Base-by-base conservation (phyloP, 83 land plant species). In the Thuja plicata region DNA sequence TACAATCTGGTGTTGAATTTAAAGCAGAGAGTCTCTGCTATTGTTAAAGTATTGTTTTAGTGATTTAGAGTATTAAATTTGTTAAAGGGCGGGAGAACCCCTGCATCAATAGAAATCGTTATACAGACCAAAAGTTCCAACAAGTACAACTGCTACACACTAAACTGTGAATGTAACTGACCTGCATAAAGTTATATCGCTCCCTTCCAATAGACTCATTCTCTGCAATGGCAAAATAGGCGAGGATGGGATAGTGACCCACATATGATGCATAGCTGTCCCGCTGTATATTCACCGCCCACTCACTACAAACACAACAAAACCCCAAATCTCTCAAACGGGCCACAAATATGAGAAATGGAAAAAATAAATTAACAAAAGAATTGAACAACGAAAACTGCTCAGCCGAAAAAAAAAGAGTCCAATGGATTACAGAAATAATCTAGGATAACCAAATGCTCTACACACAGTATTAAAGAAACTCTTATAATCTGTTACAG, bases 271-370 rank as follows among this genome's bases (percentile, higher is more conserved):
- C 93, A 85, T 91, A 92, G 76, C 92, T 92, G 86, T 92, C 93
- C 37, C 93, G 84, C 66, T 92, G 93, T 45, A 92, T 92, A 77
- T 92, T 92, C 57, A 91, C 93, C n/a, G 92, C 93, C 93, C 93
- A 92, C 86, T 92, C 93, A 89, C 32, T 27, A 83, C n/a, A 83
- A 83, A 46, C 73, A 66, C 73, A 66, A 66, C 30, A 66, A 66
- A 62, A 21, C 70, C 73, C 73, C 9, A 66, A 24, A 66, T 32
- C 38, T 21, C 24, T 41, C 79, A 45, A 19, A 71, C 24, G 86
- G 48, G 8, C 2, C 8, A 76, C 1, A 37, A 76, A 40, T 8
- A 35, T 37, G 21, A 77, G 84, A 21, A 5, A 37, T 41, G 71
- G 27, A 19, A 21, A 19, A 54, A 46, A 0, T 16, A 86, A 0